phyloP scores from a whole-genome alignment of 2,329 filamentous ascomycete species.

The Trichoderma pleuroti region DNA sequence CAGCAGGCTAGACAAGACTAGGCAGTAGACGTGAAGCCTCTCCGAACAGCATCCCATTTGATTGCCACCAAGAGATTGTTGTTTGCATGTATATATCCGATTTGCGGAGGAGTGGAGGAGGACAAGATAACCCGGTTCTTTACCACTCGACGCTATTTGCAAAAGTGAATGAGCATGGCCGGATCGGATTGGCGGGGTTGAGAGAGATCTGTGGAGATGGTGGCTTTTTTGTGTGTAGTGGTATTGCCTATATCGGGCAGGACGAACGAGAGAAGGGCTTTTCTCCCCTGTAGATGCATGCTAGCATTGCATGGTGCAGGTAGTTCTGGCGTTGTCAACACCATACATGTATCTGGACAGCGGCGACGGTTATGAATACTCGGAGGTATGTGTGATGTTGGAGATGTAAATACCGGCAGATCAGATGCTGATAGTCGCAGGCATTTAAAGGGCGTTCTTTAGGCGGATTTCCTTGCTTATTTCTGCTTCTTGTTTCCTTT shows the following conservation, averaged over 20 bases:
- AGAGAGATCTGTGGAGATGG: conserved; percentile 13
- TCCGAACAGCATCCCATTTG: neutral
- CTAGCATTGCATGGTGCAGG: neutral
- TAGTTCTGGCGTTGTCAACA: neutral
- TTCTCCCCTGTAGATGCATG: neutral
- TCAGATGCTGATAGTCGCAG: neutral
- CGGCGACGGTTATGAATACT: neutral
- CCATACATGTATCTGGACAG: neutral
- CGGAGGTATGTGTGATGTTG: neutral
- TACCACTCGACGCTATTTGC: neutral
- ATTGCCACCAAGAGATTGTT: no score
- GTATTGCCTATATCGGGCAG: conserved; percentile 10
- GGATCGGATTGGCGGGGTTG: neutral
- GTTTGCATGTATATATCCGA: neutral
- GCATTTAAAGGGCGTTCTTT: neutral
- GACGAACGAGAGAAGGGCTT: neutral
- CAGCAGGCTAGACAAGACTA: neutral
- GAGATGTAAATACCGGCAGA: neutral
- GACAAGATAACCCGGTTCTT: neutral
- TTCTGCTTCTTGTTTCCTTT: neutral
- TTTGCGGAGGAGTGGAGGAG: neutral
- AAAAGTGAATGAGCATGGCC: neutral
- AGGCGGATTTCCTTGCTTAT: neutral
- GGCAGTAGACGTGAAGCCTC: neutral
- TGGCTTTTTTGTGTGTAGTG: neutral